Evolutionary conservation across 306 rosid genomes (phyloP).

Genomic region (Dicorynia guianensis): DNA sequence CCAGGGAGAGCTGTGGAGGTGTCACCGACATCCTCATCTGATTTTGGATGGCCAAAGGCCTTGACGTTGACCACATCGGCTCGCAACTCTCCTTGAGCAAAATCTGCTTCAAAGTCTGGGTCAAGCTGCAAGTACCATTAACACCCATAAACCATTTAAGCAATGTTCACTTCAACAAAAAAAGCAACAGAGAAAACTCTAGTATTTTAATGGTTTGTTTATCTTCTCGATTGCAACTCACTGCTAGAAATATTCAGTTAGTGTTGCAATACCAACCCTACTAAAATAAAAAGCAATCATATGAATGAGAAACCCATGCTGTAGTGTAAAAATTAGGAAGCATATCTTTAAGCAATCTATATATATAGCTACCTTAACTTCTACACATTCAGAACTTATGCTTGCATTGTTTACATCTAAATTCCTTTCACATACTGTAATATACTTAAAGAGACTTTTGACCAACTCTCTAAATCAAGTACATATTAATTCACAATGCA

Average conservation of each 20-base stretch:
- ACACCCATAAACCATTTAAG: constrained; percentile 7
- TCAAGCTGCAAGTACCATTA: constrained; percentile 69
- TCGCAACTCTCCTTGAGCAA: constrained; percentile 72
- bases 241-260: background rate
- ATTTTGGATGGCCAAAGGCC: constrained; percentile 32
- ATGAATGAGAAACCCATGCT: background rate
- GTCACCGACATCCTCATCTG: constrained; percentile 46
- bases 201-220: background rate
- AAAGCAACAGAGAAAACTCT: background rate
- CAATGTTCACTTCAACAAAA: background rate
- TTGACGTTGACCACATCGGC: constrained; percentile 44
- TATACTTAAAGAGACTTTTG: background rate
- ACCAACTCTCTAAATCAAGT: background rate
- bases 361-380: background rate
- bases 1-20: constrained; percentile 47
- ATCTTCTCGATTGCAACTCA: no score
- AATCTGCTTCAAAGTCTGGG: constrained; percentile 64
- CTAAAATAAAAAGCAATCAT: background rate
- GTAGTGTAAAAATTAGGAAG: background rate
- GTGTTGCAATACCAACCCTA: background rate
- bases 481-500: no score
- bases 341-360: background rate
- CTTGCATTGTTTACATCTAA: no score
- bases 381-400: background rate
- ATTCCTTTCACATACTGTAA: no score